These are phyloP conservation scores for Penicillium freii DNA, from an alignment of 2,329 filamentous ascomycete genomes.

Conservation along the genomic window DNA sequence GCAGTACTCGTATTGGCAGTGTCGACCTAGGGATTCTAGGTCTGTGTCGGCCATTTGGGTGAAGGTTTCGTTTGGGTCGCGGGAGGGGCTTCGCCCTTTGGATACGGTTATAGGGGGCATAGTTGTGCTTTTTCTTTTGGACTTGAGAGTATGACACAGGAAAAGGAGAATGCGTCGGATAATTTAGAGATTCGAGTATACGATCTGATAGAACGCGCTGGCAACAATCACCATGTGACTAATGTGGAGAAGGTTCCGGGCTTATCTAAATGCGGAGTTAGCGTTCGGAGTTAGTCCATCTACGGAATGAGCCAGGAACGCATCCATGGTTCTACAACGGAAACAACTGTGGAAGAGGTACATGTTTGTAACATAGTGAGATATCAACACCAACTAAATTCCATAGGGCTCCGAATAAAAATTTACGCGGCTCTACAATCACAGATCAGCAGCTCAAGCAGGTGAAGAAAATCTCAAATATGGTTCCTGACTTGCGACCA, in stretches of 20 bases:
- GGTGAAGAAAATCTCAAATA: no score
- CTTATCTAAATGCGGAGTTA: slow-evolving; percentile 17
- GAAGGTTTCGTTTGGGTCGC: slow-evolving; percentile 27
- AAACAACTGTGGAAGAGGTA: no score
- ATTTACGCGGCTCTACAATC: no score
- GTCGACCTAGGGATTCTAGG: slow-evolving; percentile 79
- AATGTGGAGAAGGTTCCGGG: slow-evolving; percentile 26
- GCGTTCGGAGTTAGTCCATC: not conserved
- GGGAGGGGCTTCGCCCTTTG: slow-evolving; percentile 18
- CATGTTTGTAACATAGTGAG: not conserved
- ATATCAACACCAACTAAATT: not conserved
- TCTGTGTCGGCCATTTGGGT: slow-evolving; percentile 60
- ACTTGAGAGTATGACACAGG: not conserved
- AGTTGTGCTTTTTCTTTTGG: not conserved
- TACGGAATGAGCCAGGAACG: not conserved
- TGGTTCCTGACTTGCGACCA: no score
- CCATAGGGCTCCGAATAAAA: no score
- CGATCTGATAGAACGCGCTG: slow-evolving; percentile 19
- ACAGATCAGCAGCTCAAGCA: no score
- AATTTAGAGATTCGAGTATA: slow-evolving; percentile 6
- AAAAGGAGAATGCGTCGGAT: not conserved
- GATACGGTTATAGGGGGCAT: slow-evolving; percentile 30
- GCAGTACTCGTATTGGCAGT: slow-evolving; percentile 90
- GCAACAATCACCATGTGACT: slow-evolving; percentile 20
- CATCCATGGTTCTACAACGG: not conserved